Evolutionary conservation across 495 filamentous ascomycete species (phyloP).

Genomic region (Podospora bellae-mahoneyi): DNA sequence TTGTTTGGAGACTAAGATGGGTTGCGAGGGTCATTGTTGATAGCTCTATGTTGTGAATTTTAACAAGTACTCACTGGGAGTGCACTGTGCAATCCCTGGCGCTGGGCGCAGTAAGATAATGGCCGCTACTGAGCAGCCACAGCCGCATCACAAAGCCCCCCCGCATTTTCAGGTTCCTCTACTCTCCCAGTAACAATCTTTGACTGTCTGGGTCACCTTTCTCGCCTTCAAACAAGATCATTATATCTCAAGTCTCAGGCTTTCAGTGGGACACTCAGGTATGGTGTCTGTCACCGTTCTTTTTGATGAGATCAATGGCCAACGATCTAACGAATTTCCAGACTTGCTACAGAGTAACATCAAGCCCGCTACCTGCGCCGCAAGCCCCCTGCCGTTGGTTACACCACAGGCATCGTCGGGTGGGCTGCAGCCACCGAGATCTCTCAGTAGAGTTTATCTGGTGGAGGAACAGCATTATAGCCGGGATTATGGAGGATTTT

Average conservation of each 20-base stretch:
- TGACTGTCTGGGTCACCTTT: too few relatives aligned
- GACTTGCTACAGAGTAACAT: neutral
- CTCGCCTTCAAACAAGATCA: too few relatives aligned
- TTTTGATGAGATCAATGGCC: too few relatives aligned
- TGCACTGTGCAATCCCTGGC: neutral
- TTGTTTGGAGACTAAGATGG: neutral
- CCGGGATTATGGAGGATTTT: neutral
- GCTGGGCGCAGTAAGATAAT: neutral
- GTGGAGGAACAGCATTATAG: neutral
- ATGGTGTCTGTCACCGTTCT: too few relatives aligned
- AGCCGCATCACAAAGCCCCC: neutral
- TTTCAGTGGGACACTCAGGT: too few relatives aligned
- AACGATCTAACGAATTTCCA: too few relatives aligned
- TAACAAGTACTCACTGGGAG: neutral
- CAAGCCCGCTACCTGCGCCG: neutral
- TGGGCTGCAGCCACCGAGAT: neutral
- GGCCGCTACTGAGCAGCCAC: too few relatives aligned
- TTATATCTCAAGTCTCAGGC: too few relatives aligned
- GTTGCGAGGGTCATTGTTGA: too few relatives aligned
- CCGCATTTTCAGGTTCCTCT: too few relatives aligned
- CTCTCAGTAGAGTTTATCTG: neutral
- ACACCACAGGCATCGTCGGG: neutral
- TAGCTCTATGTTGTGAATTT: too few relatives aligned
- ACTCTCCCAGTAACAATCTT: too few relatives aligned
- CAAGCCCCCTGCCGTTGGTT: neutral